Percentiles rank a stretch among this genome's conserved stretches.
Evolutionary conservation across 441 rosid genomes (phyloP).

Genomic region (Daphne laureola): DNA sequence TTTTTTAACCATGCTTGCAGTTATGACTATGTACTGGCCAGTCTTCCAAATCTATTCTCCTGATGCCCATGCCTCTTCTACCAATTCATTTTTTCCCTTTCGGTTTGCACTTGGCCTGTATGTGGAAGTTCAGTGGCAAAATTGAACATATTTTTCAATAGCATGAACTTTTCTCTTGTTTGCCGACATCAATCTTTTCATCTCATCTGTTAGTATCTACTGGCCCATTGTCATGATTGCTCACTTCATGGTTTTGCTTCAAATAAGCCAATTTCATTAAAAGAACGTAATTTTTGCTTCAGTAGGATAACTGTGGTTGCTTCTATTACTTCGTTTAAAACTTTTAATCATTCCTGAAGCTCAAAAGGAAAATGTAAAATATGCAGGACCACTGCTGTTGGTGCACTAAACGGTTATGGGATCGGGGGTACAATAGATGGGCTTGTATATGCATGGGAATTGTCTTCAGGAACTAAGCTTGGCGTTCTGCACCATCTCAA

Average conservation of each 20-base stretch:
- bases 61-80: no score
- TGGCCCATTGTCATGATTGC: not conserved
- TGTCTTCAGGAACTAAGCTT: slow-evolving; percentile 53
- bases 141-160: not conserved
- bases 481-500: slow-evolving; percentile 58
- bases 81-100: no score
- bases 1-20: no score
- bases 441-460: slow-evolving; percentile 60
- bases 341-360: slow-evolving; percentile 1
- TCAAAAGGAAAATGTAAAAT: slow-evolving; percentile 3
- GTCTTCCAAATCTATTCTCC: no score
- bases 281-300: not conserved
- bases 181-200: no score
- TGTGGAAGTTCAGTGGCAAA: no score
- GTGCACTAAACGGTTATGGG: slow-evolving; percentile 52
- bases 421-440: slow-evolving; percentile 76
- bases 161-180: not conserved
- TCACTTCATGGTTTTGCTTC: not conserved
- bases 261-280: not conserved
- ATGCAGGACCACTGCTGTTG: slow-evolving; percentile 52
- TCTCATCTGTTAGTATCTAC: no score
- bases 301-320: not conserved
- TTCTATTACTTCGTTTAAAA: slow-evolving; percentile 2
- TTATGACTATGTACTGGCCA: no score
- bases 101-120: no score